These are phyloP conservation scores for Malassezia sympodialis DNA, from an alignment of 1,284 basidiomycete species.

Conservation along the genomic window DNA sequence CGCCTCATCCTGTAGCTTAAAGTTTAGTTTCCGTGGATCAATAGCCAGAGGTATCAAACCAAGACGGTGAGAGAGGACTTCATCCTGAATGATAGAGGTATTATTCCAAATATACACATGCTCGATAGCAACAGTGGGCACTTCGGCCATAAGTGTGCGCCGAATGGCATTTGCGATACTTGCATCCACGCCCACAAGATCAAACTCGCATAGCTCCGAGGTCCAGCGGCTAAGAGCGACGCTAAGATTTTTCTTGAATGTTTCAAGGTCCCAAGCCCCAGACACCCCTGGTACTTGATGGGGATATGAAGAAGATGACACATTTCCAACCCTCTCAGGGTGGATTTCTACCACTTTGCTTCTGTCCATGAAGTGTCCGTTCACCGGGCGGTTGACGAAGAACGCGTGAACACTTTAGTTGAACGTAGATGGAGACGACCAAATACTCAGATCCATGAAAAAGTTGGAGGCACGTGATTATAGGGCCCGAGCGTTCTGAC, in stretches of 20 bases:
- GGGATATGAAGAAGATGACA: constrained; percentile 38
- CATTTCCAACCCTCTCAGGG: constrained; percentile 38
- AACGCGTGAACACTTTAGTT: not conserved
- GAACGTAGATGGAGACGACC: not conserved
- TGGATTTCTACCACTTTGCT: constrained; percentile 37
- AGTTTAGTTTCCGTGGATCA: constrained; percentile 59
- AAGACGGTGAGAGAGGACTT: constrained; percentile 79
- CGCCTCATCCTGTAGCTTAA: constrained; percentile 52
- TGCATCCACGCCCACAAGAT: constrained; percentile 89
- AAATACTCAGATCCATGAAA: not conserved
- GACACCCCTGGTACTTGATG: constrained; percentile 28
- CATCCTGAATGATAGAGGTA: constrained; percentile 85
- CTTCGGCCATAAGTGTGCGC: constrained; percentile 86
- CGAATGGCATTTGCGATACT: constrained; percentile 90
- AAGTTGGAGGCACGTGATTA: constrained; percentile 8
- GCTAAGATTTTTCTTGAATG: constrained; percentile 23
- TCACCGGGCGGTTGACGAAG: not conserved
- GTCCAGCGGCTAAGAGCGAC: constrained; percentile 37
- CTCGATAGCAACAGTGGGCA: constrained; percentile 72
- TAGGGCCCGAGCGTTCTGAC: not conserved
- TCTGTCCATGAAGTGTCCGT: constrained; percentile 20
- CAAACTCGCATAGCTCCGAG: constrained; percentile 64
- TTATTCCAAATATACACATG: constrained; percentile 91
- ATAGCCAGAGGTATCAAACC: constrained; percentile 82
- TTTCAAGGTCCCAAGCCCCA: constrained; percentile 25